phyloP scores from a whole-genome alignment of 2,329 filamentous ascomycete genomes.

The Trichoderma breve region DNA sequence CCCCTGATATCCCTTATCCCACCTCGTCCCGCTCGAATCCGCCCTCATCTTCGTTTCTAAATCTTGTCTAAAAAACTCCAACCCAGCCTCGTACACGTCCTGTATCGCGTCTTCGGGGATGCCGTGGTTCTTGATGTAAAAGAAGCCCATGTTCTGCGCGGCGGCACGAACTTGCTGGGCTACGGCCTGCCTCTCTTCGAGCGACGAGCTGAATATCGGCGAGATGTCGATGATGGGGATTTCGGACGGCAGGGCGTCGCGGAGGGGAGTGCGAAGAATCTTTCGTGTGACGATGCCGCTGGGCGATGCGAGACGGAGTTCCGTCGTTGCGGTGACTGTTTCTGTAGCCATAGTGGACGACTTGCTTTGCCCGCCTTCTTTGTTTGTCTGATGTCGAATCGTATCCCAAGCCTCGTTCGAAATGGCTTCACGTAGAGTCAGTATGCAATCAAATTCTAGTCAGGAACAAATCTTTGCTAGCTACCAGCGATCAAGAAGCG shows the following conservation, averaged over 20 bases:
- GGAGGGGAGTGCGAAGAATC: slow-evolving; percentile 36
- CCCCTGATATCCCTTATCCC: slow-evolving; percentile 49
- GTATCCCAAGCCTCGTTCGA: neutral
- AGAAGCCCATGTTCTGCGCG: slow-evolving; percentile 52
- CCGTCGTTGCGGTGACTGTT: slow-evolving; percentile 24
- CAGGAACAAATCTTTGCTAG: neutral
- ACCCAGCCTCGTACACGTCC: slow-evolving; percentile 33
- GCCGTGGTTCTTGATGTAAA: slow-evolving; percentile 54
- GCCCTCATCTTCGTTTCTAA: slow-evolving; percentile 42
- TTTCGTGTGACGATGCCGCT: slow-evolving; percentile 39
- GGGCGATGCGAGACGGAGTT: slow-evolving; percentile 37
- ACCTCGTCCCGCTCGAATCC: slow-evolving; percentile 37
- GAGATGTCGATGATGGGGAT: slow-evolving; percentile 55
- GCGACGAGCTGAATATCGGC: slow-evolving; percentile 37
- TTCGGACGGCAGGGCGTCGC: slow-evolving; percentile 41
- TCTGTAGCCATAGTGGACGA: slow-evolving; percentile 14
- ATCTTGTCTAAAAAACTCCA: slow-evolving; percentile 50
- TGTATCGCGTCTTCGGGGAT: slow-evolving; percentile 35
- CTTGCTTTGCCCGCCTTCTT: neutral
- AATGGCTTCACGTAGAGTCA: neutral
- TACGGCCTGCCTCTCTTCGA: slow-evolving; percentile 38
- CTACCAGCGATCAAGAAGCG: neutral
- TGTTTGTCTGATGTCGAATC: neutral
- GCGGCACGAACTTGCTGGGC: slow-evolving; percentile 44
- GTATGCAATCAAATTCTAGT: neutral